Evolutionary conservation across 345 rosid species (phyloP), one percentile per base, ranked within the genome.

Genomic region (Lumnitzera racemosa): DNA sequence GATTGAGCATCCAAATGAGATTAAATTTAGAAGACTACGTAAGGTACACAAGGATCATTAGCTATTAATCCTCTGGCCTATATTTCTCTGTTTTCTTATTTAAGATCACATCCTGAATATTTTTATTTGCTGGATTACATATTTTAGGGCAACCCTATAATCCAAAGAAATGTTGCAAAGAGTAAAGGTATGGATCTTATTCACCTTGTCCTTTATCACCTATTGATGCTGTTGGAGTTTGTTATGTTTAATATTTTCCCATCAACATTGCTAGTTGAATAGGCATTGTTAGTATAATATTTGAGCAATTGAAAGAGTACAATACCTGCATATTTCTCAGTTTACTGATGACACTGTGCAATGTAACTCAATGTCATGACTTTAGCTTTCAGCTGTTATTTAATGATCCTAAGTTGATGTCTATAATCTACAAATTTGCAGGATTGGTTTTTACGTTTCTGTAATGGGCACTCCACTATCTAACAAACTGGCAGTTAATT

Each of bases 71-170:
- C 20, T 53, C 25, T 53, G 10, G 3, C 25, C 25, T 13, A 23
- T 15, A n/a, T 6, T 56, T 61, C 25, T 20, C 46, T 20, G 25
- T 29, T 55, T 25, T 17, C 27, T 48, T 48, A 14, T 11, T 46
- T 10, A 13, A 15, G 10, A 17, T 13, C 24, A 11, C 27, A 10
- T 20, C 56, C 56, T 8, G 24, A 49, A 50, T 49, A 8, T 47
- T 36, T 50, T 51, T 46, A 11, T 53, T 62, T 61, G 16, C 51
- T 57, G 47, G 43, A 29, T 68, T 55, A 24, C 61, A 31, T 15
- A 41, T 69, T 84, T 67, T 89, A 92, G 98, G 94, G 78, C 7
- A 94, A 94, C 70, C 90, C 90, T 6, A 48, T 75, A 48, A 80
- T 94, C 65, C 83, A 79, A 68, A 83, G 81, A 72, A 80, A 79